Conservation (phyloP, 805 yeast species). For the Teunomyces cretensis region DNA sequence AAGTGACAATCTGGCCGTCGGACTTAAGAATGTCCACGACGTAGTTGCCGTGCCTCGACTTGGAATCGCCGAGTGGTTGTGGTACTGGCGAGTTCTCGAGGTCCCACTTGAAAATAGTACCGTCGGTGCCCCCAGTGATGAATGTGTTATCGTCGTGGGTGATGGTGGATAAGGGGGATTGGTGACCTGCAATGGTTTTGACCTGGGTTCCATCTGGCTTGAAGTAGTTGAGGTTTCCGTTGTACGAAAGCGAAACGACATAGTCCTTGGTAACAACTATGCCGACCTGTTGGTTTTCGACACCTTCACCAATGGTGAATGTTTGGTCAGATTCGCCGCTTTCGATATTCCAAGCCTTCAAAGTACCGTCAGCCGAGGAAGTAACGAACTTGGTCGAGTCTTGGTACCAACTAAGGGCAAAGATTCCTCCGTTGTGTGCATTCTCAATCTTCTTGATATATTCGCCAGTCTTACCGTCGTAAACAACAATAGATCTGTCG, state of each 20-base stretch:
- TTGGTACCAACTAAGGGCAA: slow-evolving; percentile 67
- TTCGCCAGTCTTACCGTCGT: slow-evolving; percentile 88
- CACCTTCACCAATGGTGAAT: slow-evolving; percentile 45
- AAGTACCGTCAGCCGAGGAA: slow-evolving; percentile 76
- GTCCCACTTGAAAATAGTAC: slow-evolving; percentile 65
- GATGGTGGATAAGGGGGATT: slow-evolving; percentile 71
- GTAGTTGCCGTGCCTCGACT: slow-evolving; percentile 61
- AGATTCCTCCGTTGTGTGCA: slow-evolving; percentile 79
- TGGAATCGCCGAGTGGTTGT: slow-evolving; percentile 32
- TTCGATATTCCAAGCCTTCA: slow-evolving; percentile 63
- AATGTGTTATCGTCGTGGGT: slow-evolving; percentile 27
- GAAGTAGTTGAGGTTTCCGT: slow-evolving; percentile 71
- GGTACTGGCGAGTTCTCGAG: slow-evolving; percentile 23
- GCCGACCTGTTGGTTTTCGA: slow-evolving; percentile 77
- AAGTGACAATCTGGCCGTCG: slow-evolving; percentile 36
- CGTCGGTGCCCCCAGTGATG: slow-evolving; percentile 80
- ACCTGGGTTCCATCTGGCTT: slow-evolving; percentile 33
- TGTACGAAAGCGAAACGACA: slow-evolving; percentile 64
- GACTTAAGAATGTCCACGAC: slow-evolving; percentile 49
- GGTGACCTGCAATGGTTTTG: slow-evolving; percentile 65
- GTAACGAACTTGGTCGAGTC: slow-evolving; percentile 64
- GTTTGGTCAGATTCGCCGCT: slow-evolving; percentile 36
- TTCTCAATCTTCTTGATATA: slow-evolving; percentile 49
- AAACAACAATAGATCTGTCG: slow-evolving; percentile 73
- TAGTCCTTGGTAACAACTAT: slow-evolving; percentile 61